Evolutionary conservation across 345 rosid species (phyloP).

Genomic region (Arabidopsis suecica): DNA sequence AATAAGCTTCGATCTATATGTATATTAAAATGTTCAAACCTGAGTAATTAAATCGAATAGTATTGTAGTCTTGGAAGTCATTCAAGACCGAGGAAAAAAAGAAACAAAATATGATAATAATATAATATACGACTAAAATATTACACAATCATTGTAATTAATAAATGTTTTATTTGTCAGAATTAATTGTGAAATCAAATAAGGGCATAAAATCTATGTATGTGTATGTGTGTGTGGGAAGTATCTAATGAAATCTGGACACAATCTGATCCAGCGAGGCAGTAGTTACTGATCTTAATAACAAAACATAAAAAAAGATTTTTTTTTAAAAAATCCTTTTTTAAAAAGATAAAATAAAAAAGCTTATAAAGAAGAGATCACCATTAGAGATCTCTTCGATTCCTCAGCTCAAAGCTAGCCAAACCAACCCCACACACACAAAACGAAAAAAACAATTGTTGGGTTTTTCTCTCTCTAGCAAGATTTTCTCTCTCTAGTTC

Average conservation of each 20-base stretch:
- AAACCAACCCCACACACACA: conserved; percentile 37
- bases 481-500: conserved; percentile 37
- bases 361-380: conserved; percentile 38
- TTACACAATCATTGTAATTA: conserved; percentile 31
- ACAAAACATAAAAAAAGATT: conserved; percentile 29
- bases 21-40: not conserved
- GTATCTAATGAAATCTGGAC: conserved; percentile 64
- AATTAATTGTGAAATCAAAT: conserved; percentile 40
- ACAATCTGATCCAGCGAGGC: conserved; percentile 97
- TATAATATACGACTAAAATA: conserved; percentile 21
- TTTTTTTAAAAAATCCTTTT: no score
- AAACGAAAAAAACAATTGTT: conserved; percentile 17
- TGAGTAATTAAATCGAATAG: conserved; percentile 14
- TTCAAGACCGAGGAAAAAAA: conserved; percentile 21
- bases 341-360: conserved; percentile 20
- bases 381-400: conserved; percentile 58
- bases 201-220: conserved; percentile 68
- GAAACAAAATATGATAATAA: not conserved
- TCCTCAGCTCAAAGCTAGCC: conserved; percentile 43
- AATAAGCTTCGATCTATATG: conserved; percentile 18
- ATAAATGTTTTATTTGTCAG: conserved; percentile 27
- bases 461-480: conserved; percentile 37
- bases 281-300: conserved; percentile 60
- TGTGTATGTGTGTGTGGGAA: conserved; percentile 43
- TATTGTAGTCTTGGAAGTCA: conserved; percentile 28